Evolutionary conservation across 2,329 filamentous ascomycete genomes (phyloP).

Genomic region (Orbilia quercus): DNA sequence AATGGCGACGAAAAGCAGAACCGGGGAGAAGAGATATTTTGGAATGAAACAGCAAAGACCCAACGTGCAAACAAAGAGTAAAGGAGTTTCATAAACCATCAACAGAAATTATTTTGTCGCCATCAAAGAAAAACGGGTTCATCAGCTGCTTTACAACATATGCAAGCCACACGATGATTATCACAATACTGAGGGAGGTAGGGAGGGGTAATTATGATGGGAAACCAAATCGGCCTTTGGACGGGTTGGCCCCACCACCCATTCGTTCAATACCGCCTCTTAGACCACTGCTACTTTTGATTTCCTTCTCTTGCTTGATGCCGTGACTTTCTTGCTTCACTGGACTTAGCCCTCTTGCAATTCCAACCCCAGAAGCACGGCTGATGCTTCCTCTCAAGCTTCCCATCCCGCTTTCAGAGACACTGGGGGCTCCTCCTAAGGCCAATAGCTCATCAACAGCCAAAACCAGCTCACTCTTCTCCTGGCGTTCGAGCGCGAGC

Average conservation of each 20-base stretch:
- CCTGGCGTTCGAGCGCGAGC: slow-evolving; percentile 79
- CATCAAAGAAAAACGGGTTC: neutral
- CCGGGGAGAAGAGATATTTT: slow-evolving; percentile 7
- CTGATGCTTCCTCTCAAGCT: slow-evolving; percentile 61
- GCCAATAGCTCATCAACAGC: slow-evolving; percentile 86
- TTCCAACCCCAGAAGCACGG: slow-evolving; percentile 60
- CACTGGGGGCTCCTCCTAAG: slow-evolving; percentile 68
- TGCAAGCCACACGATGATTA: neutral
- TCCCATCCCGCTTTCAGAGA: slow-evolving; percentile 64
- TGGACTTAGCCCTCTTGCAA: slow-evolving; percentile 60
- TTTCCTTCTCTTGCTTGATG: slow-evolving; percentile 52
- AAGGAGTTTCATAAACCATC: slow-evolving; percentile 30
- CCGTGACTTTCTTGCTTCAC: no score
- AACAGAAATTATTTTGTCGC: slow-evolving; percentile 7
- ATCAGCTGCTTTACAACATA: slow-evolving; percentile 11
- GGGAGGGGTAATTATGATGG: slow-evolving; percentile 12
- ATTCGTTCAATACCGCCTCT: slow-evolving; percentile 59
- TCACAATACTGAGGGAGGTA: slow-evolving; percentile 1
- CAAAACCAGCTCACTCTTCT: slow-evolving; percentile 84
- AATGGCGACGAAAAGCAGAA: slow-evolving; percentile 6
- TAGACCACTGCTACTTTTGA: slow-evolving; percentile 55
- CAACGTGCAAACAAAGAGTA: slow-evolving; percentile 34
- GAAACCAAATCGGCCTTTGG: slow-evolving; percentile 50
- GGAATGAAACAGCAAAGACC: slow-evolving; percentile 34
- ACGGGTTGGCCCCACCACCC: slow-evolving; percentile 54